A percentile compares a stretch with the other conserved stretches of the same genome.
Evolutionary conservation across 495 filamentous ascomycete genomes (phyloP).

Genomic region (Lasiosphaeria ovina): DNA sequence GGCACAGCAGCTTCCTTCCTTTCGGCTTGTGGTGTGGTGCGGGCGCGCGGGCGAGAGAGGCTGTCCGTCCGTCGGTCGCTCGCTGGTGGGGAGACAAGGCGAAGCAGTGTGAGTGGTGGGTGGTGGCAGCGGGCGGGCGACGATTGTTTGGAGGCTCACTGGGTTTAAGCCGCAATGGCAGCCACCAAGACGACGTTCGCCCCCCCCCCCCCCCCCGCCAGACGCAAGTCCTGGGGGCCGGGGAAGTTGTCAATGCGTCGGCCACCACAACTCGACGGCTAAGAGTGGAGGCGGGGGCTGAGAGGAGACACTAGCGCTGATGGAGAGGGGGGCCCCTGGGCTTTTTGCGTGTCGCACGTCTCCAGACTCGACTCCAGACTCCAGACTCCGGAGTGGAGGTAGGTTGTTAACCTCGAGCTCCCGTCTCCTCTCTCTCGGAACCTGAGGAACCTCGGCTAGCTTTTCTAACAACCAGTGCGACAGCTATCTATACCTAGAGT

Average conservation of each 20-base stretch:
- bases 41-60: too few species aligned
- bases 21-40: too few species aligned
- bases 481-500: too few species aligned
- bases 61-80: too few species aligned
- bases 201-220: not conserved
- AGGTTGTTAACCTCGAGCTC: too few species aligned
- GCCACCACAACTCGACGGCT: slow-evolving; percentile 5
- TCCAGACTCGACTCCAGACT: not conserved
- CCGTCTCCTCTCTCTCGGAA: too few species aligned
- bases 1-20: too few species aligned
- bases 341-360: not conserved
- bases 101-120: slow-evolving; percentile 1
- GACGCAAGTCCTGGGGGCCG: slow-evolving; percentile 2
- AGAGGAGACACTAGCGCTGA: slow-evolving; percentile 6
- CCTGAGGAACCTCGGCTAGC: too few species aligned
- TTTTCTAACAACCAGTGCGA: too few species aligned
- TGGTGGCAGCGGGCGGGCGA: slow-evolving; percentile 5
- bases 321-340: not conserved
- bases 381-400: too few species aligned
- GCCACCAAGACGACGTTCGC: slow-evolving; percentile 8
- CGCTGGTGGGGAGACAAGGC: not conserved
- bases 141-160: not conserved
- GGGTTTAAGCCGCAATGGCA: slow-evolving; percentile 16
- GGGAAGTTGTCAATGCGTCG: slow-evolving; percentile 6
- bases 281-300: slow-evolving; percentile 18